A percentile compares a stretch with the other conserved stretches of the same genome.
These are phyloP conservation scores for Aleurites moluccanus DNA, from an alignment of 441 rosid species.

Conservation along the genomic window DNA sequence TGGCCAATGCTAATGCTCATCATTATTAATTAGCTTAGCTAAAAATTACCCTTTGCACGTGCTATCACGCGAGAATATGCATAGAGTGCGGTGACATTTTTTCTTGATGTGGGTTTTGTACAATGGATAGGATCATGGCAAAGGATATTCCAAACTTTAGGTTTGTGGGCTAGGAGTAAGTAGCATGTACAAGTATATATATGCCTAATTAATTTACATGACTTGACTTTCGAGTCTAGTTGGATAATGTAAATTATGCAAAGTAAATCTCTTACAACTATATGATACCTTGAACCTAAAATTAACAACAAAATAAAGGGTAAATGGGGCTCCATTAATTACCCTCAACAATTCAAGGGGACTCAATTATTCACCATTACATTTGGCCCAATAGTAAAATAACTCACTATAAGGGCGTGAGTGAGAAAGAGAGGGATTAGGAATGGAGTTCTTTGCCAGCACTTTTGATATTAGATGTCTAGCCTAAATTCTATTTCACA, in stretches of 20 bases:
- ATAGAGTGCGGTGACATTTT: conserved; percentile 13
- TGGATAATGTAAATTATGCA: neutral
- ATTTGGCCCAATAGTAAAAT: too few species aligned
- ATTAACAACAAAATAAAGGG: too few species aligned
- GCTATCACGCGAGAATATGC: conserved; percentile 28
- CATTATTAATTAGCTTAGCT: neutral
- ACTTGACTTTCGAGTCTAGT: conserved; percentile 1
- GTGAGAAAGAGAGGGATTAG: too few species aligned
- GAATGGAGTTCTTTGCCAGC: too few species aligned
- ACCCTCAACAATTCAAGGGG: neutral
- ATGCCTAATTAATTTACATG: neutral
- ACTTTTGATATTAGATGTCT: too few species aligned
- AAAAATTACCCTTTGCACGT: conserved; percentile 21
- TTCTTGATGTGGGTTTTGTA: neutral
- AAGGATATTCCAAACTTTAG: conserved; percentile 17
- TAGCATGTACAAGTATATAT: neutral
- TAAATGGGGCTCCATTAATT: conserved; percentile 2
- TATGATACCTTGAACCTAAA: conserved; percentile 10
- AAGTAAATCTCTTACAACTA: neutral
- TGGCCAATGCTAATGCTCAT: neutral
- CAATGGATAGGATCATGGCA: conserved; percentile 8
- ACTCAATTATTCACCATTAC: too few species aligned
- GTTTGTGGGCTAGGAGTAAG: neutral
- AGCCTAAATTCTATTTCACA: too few species aligned
- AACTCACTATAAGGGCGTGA: too few species aligned